phyloP scores from a whole-genome alignment of 768 basidiomycete genomes.

The Collybia sp. region DNA sequence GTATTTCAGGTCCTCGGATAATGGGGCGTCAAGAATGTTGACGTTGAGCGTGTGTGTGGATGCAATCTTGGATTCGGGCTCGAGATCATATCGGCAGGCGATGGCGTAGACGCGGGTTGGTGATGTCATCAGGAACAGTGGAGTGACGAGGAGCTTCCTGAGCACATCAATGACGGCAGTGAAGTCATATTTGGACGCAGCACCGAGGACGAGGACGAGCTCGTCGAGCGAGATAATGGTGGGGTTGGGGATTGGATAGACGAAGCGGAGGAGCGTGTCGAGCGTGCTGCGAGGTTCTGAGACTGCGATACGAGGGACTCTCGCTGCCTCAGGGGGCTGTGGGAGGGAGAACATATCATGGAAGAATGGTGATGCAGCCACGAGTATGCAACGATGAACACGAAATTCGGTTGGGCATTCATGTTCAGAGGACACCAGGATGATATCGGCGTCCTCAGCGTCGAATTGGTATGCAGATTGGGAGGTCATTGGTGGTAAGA shows the following conservation, averaged over 20 bases:
- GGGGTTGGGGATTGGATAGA: slow-evolving; percentile 62
- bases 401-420: slow-evolving; percentile 42
- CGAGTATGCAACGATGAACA: slow-evolving; percentile 59
- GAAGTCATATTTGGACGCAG: slow-evolving; percentile 66
- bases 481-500: too few species aligned
- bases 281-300: slow-evolving; percentile 44
- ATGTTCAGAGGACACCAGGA: slow-evolving; percentile 40
- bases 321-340: slow-evolving; percentile 24
- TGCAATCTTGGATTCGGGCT: slow-evolving; percentile 58
- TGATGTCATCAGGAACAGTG: slow-evolving; percentile 37
- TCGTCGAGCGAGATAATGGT: slow-evolving; percentile 46
- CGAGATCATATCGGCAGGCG: slow-evolving; percentile 59
- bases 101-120: slow-evolving; percentile 69
- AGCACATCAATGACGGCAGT: slow-evolving; percentile 37
- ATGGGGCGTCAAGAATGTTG: slow-evolving; percentile 50
- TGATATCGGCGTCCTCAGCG: slow-evolving; percentile 45
- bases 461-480: slow-evolving; percentile 26
- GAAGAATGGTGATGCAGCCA: slow-evolving; percentile 65
- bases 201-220: slow-evolving; percentile 42
- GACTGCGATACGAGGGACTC: slow-evolving; percentile 46
- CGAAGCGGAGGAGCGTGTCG: slow-evolving; percentile 47
- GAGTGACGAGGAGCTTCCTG: slow-evolving; percentile 47
- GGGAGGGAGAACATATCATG: slow-evolving; percentile 64
- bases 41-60: slow-evolving; percentile 52
- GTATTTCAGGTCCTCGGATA: slow-evolving; percentile 58